Conservation (phyloP, 441 rosid genomes). For the Pelargonium citronellum region DNA sequence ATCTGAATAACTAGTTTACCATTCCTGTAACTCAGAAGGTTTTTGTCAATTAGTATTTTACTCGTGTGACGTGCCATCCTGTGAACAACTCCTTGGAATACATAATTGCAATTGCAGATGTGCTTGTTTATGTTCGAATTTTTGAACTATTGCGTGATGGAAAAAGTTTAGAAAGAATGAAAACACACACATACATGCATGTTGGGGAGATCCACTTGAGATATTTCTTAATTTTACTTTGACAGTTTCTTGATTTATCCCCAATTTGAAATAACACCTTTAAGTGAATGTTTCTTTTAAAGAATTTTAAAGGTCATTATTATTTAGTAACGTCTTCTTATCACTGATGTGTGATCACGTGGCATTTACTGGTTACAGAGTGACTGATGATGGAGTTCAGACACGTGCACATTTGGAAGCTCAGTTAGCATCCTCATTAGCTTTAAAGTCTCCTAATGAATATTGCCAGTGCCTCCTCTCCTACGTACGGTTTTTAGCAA, state of each 20-base stretch:
- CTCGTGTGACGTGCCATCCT: slow-evolving; percentile 5
- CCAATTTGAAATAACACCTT: not conserved
- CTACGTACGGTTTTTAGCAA: slow-evolving; percentile 75
- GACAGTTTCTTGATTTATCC: not conserved
- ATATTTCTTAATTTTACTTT: not conserved
- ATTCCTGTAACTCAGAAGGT: not conserved
- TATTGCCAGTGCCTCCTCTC: slow-evolving; percentile 92
- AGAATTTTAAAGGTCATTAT: slow-evolving; percentile 1
- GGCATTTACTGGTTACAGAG: slow-evolving; percentile 37
- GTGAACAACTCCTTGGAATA: not conserved
- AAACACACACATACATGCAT: too few relatives aligned
- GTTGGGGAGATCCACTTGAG: too few relatives aligned
- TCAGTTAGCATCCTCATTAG: slow-evolving; percentile 83
- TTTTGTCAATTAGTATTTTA: not conserved
- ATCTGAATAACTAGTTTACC: not conserved
- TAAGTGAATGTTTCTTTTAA: not conserved
- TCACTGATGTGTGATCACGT: slow-evolving; percentile 14
- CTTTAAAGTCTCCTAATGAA: slow-evolving; percentile 75
- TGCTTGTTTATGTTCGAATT: not conserved
- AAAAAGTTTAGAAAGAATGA: too few relatives aligned
- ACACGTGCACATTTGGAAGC: slow-evolving; percentile 94
- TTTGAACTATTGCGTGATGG: not conserved
- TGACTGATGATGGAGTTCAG: slow-evolving; percentile 92
- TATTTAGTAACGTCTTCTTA: slow-evolving; percentile 4
- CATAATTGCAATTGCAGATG: not conserved